Base-by-base conservation (phyloP, 2,329 filamentous ascomycete species). In the Aureobasidium pullulans region DNA sequence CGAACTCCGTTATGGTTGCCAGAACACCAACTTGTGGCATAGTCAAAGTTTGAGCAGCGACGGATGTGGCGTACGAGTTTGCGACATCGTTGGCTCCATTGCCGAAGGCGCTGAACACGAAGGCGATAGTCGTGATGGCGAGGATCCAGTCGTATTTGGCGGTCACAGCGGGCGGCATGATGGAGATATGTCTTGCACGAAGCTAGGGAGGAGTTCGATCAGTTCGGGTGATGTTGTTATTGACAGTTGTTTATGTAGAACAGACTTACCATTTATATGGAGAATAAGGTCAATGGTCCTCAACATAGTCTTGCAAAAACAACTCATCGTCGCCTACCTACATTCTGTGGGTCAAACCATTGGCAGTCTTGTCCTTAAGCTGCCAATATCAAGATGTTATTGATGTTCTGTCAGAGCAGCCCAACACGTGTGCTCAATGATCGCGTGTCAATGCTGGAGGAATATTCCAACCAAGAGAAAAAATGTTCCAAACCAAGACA, bases 21-120 rank as follows among this genome's bases (percentile, higher is more conserved):
- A 82, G 68, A 29, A 80, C 67, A 62, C 78, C 79, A 43, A 65
- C 79, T 66, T 79, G 77, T 5, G 43, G 43, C 43, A 46, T 46
- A 2, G 19, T 46, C 43, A 46, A 8, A 6, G 43, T 46, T 5
- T 79, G 49, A 76, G 78, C 65, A 81, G 72, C 44, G 78, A 80
- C 34, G 1, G 74, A 77, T 16, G 77, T 79, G 37, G 80, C 80
- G 68, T 79, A 82, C 0, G 78, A 74, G 66, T 81, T 46, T 10
- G 23, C 43, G 62, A 81, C 78, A 78, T 81, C 79, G 69, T 79
- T 23, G 15, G 31, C 46, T 64, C 23, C 36, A n/a, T 53, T 37
- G 6, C 15, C 29, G 9, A 19, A 32, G 3, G 46, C 31, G 16
- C 46, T 36, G 28, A 46, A 46, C 10, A 46, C 11, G 23, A 46